A percentile compares a stretch with the other conserved stretches of the same genome.
These are phyloP conservation scores for Leptomonas pyrrhocoris DNA, from an alignment of 208 protist species.

Conservation along the genomic window DNA sequence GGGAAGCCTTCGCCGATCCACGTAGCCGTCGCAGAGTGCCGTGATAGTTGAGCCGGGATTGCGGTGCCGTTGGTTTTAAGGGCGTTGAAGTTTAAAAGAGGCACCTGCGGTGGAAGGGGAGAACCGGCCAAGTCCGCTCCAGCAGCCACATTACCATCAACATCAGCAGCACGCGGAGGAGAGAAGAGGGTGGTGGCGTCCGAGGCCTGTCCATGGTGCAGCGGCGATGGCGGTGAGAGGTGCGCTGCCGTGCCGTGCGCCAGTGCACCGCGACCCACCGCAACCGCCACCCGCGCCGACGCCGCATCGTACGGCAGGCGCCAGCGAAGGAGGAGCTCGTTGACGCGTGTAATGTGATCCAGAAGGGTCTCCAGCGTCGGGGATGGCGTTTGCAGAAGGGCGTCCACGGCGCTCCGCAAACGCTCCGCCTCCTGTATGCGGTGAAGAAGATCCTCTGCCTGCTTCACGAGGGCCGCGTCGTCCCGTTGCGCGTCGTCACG, in stretches of 20 bases:
- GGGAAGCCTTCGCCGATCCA: conserved; percentile 36
- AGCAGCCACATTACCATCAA: background rate
- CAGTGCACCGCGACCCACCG: conserved; percentile 25
- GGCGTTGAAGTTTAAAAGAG: conserved; percentile 1
- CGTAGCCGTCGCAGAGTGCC: background rate
- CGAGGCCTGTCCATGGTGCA: background rate
- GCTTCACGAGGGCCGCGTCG: conserved; percentile 36
- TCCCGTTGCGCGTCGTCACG: background rate
- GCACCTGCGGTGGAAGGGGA: background rate
- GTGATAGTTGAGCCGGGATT: background rate
- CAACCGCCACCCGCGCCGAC: conserved; percentile 27
- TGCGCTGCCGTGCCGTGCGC: background rate
- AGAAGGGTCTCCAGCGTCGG: conserved; percentile 53
- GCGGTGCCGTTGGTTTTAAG: background rate
- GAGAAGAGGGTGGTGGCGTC: background rate
- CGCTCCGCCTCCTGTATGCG: conserved; percentile 54
- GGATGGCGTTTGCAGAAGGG: conserved; percentile 31
- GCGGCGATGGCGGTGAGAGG: background rate
- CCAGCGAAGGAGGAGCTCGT: conserved; percentile 62
- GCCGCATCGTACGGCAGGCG: conserved; percentile 38
- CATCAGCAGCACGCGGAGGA: background rate
- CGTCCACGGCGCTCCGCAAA: conserved; percentile 18
- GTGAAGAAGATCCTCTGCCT: conserved; percentile 56
- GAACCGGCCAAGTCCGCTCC: too few relatives aligned
- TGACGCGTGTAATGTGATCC: conserved; percentile 62